phyloP scores from a whole-genome alignment of 495 filamentous ascomycete species.

The Penicillium canariense region DNA sequence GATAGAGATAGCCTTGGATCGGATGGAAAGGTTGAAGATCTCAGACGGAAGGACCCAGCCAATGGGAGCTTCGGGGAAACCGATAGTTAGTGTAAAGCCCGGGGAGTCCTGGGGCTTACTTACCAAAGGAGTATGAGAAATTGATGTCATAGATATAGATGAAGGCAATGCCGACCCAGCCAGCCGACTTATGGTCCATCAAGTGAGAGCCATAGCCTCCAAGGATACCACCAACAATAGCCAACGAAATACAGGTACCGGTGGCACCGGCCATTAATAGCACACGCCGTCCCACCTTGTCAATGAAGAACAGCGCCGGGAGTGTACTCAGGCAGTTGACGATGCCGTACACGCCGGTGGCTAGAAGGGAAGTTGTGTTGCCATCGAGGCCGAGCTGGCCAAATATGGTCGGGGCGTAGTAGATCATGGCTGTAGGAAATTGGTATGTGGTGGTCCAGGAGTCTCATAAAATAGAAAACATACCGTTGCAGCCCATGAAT shows the following conservation, averaged over 20 bases:
- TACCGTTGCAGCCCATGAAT: slow-evolving; percentile 61
- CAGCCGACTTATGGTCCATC: slow-evolving; percentile 57
- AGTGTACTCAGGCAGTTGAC: slow-evolving; percentile 75
- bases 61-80: slow-evolving; percentile 30
- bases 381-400: slow-evolving; percentile 58
- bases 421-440: slow-evolving; percentile 63
- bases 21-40: slow-evolving; percentile 40
- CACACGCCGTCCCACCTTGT: slow-evolving; percentile 67
- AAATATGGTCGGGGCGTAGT: slow-evolving; percentile 78
- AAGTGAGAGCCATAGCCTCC: slow-evolving; percentile 61
- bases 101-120: slow-evolving; percentile 3
- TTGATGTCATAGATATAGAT: slow-evolving; percentile 82
- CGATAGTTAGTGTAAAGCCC: not conserved
- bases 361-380: slow-evolving; percentile 66
- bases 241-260: slow-evolving; percentile 61
- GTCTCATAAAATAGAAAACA: not conserved
- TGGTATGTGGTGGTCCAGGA: not conserved
- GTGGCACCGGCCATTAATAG: slow-evolving; percentile 46
- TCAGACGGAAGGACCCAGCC: slow-evolving; percentile 45
- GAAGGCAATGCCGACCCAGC: slow-evolving; percentile 77
- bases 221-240: slow-evolving; percentile 73
- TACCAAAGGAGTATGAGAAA: slow-evolving; percentile 61
- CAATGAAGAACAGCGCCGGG: slow-evolving; percentile 71
- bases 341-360: slow-evolving; percentile 78
- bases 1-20: slow-evolving; percentile 40